phyloP scores from a whole-genome alignment of 2,329 filamentous ascomycete species.

The Blastomyces emzantsi region DNA sequence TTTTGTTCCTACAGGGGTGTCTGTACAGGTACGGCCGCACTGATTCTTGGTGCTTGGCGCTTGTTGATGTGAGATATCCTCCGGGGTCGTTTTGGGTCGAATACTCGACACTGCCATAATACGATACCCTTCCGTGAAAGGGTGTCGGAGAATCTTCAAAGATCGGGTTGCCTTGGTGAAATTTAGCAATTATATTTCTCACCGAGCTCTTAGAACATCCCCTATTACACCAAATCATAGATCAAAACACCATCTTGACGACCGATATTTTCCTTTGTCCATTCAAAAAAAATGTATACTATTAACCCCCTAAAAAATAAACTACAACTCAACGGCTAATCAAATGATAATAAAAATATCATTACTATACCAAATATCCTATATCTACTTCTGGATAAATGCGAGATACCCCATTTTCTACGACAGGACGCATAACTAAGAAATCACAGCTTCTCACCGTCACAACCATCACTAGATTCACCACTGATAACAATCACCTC shows the following conservation, averaged over 20 bases:
- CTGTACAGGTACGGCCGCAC: conserved; percentile 55
- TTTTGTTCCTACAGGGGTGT: conserved; percentile 43
- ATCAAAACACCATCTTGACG: not conserved
- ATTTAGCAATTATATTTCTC: not conserved
- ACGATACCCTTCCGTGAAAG: not conserved
- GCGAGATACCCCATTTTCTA: not conserved
- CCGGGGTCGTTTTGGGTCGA: not conserved
- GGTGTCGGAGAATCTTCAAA: not conserved
- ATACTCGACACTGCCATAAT: too few relatives aligned
- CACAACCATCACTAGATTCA: not conserved
- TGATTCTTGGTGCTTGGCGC: conserved; percentile 59
- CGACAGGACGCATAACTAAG: not conserved
- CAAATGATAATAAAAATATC: not conserved
- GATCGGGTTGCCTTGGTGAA: not conserved
- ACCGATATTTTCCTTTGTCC: conserved; percentile 9
- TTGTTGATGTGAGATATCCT: conserved; percentile 47
- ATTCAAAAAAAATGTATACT: not conserved
- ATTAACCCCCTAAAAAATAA: not conserved
- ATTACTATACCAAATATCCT: not conserved
- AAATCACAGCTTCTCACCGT: not conserved
- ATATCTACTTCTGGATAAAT: not conserved
- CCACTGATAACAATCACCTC: conserved; percentile 2
- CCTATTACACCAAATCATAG: conserved; percentile 6
- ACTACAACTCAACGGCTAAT: not conserved
- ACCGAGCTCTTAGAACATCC: not conserved